Conservation (phyloP, 2,329 filamentous ascomycete genomes). For the Penicillium olsonii region DNA sequence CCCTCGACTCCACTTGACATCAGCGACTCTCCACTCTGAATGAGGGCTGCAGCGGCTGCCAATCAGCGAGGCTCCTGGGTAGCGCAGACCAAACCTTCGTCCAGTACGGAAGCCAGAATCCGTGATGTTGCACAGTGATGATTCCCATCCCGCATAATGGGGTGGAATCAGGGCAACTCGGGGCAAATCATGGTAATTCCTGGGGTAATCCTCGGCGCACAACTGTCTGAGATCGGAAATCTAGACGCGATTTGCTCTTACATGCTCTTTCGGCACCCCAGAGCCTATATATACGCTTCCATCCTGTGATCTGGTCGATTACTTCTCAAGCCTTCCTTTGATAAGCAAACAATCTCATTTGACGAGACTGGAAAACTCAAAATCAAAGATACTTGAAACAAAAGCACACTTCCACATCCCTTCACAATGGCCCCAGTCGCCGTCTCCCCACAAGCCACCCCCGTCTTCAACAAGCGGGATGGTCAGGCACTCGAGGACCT, state of each 20-base stretch:
- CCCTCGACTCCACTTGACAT: slow-evolving; percentile 8
- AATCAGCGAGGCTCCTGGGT: slow-evolving; percentile 10
- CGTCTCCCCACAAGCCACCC: slow-evolving; percentile 22
- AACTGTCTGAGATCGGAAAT: slow-evolving; percentile 19
- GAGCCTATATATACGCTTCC: slow-evolving; percentile 18
- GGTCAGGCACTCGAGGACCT: slow-evolving; percentile 60
- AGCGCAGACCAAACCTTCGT: slow-evolving; percentile 5
- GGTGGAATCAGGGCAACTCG: slow-evolving; percentile 21
- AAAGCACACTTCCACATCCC: not conserved
- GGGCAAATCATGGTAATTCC: slow-evolving; percentile 20
- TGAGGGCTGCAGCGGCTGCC: not conserved
- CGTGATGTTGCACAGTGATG: slow-evolving; percentile 24
- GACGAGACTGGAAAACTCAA: not conserved
- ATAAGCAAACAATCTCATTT: not conserved
- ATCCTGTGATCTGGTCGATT: not conserved
- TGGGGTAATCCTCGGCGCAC: slow-evolving; percentile 3
- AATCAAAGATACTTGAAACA: not conserved
- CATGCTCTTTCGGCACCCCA: not conserved
- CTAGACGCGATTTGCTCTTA: slow-evolving; percentile 16
- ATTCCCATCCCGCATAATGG: slow-evolving; percentile 5
- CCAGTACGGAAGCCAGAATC: slow-evolving; percentile 36
- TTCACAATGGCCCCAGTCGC: slow-evolving; percentile 35
- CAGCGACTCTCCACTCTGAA: slow-evolving; percentile 6
- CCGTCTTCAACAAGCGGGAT: slow-evolving; percentile 48
- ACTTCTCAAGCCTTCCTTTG: not conserved